Conservation (phyloP, 352 stramenopile genomes). For the Pythium rishiriense region DNA sequence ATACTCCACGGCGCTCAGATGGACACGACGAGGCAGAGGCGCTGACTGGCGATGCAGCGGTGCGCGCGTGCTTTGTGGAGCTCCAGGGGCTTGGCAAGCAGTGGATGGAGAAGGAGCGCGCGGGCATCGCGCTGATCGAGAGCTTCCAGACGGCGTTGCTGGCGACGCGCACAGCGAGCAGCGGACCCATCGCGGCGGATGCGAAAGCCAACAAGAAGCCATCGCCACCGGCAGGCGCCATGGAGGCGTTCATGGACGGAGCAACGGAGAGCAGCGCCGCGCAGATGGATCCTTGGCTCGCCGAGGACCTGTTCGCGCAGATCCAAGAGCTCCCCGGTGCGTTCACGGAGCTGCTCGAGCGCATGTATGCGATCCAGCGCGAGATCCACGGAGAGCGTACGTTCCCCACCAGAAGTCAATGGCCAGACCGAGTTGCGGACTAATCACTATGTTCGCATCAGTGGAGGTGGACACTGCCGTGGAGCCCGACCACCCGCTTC, state of each 20-base stretch:
- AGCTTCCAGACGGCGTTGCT: conserved; percentile 65
- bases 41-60: conserved; percentile 1
- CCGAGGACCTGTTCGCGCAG: conserved; percentile 67
- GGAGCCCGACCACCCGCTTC: conserved; percentile 12
- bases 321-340: conserved; percentile 44
- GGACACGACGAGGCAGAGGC: background rate
- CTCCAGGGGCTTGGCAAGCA: conserved; percentile 43
- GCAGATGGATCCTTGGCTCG: conserved; percentile 64
- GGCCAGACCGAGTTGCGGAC: too few species aligned
- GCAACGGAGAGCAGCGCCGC: conserved; percentile 27
- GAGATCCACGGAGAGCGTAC: conserved; percentile 40
- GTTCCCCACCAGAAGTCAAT: background rate
- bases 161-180: conserved; percentile 31
- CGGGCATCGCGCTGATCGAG: conserved; percentile 66
- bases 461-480: background rate
- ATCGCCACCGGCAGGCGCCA: background rate
- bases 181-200: background rate
- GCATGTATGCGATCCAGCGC: conserved; percentile 59
- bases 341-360: conserved; percentile 54
- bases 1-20: background rate
- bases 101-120: conserved; percentile 68
- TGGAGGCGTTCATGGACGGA: conserved; percentile 30
- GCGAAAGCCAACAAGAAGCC: conserved; percentile 9
- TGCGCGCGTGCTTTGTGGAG: conserved; percentile 36
- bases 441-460: background rate